These are phyloP conservation scores for Calonectria fujianensis DNA, from an alignment of 2,329 filamentous ascomycete genomes.

Conservation along the genomic window DNA sequence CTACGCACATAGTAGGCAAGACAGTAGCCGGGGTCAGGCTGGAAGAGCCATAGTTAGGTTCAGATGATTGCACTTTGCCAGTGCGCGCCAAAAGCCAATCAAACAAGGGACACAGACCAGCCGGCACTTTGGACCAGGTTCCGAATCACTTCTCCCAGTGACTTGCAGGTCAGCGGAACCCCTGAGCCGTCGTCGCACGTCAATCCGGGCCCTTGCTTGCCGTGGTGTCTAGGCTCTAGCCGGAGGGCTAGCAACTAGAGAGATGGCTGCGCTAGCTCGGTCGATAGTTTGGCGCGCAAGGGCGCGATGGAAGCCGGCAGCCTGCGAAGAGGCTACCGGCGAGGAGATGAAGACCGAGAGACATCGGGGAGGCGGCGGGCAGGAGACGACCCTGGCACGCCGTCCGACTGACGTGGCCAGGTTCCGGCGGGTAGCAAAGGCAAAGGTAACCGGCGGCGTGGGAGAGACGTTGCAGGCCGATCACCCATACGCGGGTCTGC, in stretches of 20 bases:
- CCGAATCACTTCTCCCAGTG: constrained; percentile 14
- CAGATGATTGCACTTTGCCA: neutral
- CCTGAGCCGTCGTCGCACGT: constrained; percentile 23
- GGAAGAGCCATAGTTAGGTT: neutral
- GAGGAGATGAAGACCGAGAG: constrained; percentile 20
- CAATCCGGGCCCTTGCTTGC: constrained; percentile 32
- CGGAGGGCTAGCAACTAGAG: constrained; percentile 24
- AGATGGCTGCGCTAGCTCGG: constrained; percentile 22
- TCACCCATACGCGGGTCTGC: constrained; percentile 24
- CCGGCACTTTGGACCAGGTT: constrained; percentile 15
- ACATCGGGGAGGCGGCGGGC: constrained; percentile 15
- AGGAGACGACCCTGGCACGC: neutral
- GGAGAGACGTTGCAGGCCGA: constrained; percentile 27
- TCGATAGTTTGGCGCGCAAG: constrained; percentile 28
- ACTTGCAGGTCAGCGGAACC: constrained; percentile 22
- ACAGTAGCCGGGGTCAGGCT: neutral
- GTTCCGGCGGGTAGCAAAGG: constrained; percentile 15
- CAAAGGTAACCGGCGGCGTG: constrained; percentile 15
- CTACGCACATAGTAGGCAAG: neutral
- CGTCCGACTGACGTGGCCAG: constrained; percentile 13
- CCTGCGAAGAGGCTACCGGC: constrained; percentile 15
- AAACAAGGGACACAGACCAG: neutral
- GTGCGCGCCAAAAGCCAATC: neutral
- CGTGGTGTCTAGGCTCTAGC: constrained; percentile 27
- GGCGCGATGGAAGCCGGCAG: neutral